These are phyloP conservation scores for Oryza meyeriana DNA, from an alignment of 176 grass and related monocot genomes.

Conservation along the genomic window DNA sequence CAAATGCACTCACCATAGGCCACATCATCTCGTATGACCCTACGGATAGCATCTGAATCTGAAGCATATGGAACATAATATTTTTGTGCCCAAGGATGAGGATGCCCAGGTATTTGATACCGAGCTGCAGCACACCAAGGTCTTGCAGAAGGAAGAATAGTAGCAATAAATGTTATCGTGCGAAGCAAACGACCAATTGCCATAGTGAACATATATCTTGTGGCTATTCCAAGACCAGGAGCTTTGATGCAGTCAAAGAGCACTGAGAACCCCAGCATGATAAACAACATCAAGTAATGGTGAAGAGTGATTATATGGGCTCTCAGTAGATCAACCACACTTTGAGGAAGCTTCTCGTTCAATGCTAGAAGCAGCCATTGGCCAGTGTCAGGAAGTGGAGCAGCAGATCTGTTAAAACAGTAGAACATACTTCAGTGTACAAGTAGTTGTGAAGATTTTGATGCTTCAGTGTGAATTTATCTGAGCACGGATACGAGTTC, in stretches of 20 bases:
- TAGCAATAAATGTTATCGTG: slow-evolving; percentile 63
- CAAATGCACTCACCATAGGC: slow-evolving; percentile 62
- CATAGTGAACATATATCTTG: slow-evolving; percentile 92
- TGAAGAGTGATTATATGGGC: slow-evolving; percentile 82
- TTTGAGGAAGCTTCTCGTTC: slow-evolving; percentile 73
- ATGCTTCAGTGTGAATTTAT: not conserved
- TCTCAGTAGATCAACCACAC: slow-evolving; percentile 63
- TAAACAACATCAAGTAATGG: slow-evolving; percentile 89
- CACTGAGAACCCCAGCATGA: slow-evolving; percentile 85
- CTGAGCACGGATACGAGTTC: not conserved
- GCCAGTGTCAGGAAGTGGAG: slow-evolving; percentile 79
- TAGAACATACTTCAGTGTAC: not conserved
- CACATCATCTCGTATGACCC: slow-evolving; percentile 55
- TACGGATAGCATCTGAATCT: slow-evolving; percentile 54
- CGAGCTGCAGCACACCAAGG: slow-evolving; percentile 73
- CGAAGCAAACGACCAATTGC: slow-evolving; percentile 69
- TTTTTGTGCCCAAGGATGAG: slow-evolving; percentile 94
- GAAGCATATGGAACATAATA: slow-evolving; percentile 84
- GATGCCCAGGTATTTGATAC: slow-evolving; percentile 63
- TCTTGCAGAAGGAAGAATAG: slow-evolving; percentile 72
- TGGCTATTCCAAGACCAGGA: slow-evolving; percentile 69
- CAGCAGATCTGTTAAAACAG: slow-evolving; percentile 45
- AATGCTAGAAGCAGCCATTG: slow-evolving; percentile 81
- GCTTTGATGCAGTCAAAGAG: slow-evolving; percentile 67
- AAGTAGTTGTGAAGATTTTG: not conserved